Conservation (phyloP, 2,329 filamentous ascomycete species). For the Colletotrichum euphorbiae region DNA sequence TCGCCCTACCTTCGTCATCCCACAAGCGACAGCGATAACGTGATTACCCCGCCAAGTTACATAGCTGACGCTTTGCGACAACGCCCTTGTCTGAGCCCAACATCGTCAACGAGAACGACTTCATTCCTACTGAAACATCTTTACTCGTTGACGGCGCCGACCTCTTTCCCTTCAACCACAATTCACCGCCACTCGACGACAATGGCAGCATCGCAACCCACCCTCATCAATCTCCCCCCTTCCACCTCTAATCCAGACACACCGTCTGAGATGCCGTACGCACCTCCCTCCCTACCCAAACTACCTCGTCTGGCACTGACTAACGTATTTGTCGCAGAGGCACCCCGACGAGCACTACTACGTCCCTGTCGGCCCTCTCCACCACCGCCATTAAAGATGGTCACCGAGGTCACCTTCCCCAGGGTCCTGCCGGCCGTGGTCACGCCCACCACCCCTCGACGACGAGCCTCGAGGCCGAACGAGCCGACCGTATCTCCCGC, state of each 20-base stretch:
- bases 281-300: conserved; percentile 41
- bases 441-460: conserved; percentile 71
- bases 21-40: conserved; percentile 1
- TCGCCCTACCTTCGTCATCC: neutral
- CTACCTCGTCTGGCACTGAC: conserved; percentile 12
- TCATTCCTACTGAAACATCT: neutral
- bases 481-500: conserved; percentile 93
- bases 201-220: conserved; percentile 65
- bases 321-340: conserved; percentile 66
- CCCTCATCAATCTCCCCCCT: conserved; percentile 85
- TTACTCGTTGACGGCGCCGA: neutral
- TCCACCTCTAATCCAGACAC: conserved; percentile 86
- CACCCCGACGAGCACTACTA: conserved; percentile 92
- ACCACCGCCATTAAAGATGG: conserved; percentile 98
- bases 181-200: conserved; percentile 14
- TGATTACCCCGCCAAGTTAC: neutral
- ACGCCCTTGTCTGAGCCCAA: conserved; percentile 2
- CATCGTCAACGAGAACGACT: neutral
- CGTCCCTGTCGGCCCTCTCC: conserved; percentile 89
- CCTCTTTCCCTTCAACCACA: neutral
- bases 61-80: conserved; percentile 13
- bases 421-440: conserved; percentile 65
- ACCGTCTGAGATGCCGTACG: conserved; percentile 90
- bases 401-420: conserved; percentile 82
- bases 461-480: conserved; percentile 87